A percentile compares a stretch with the other conserved stretches of the same genome.
phyloP scores from a whole-genome alignment of 257 asterid species.

The Thymus quinquecostatus region DNA sequence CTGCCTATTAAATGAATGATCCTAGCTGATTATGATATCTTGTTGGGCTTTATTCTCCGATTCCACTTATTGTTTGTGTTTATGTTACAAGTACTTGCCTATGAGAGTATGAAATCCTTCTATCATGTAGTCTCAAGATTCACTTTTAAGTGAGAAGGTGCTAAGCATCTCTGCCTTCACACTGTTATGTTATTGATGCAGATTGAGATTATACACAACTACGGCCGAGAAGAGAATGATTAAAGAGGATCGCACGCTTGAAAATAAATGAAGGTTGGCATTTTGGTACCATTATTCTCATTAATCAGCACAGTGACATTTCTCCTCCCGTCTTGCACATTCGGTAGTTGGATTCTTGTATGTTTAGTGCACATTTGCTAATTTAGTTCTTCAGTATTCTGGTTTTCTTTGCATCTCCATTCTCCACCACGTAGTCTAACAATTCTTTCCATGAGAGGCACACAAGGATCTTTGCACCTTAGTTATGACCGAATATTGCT shows the following conservation, averaged over 20 bases:
- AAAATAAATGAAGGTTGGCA: conserved; percentile 41
- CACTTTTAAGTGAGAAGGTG: neutral
- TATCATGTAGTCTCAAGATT: neutral
- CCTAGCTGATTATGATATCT: conserved; percentile 11
- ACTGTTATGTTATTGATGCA: conserved; percentile 39
- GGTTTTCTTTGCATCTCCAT: neutral
- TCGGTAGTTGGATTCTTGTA: neutral
- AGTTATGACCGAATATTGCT: neutral
- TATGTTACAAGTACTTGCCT: neutral
- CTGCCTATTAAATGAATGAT: conserved; percentile 13
- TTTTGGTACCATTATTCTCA: neutral
- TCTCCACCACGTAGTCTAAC: neutral
- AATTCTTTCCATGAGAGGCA: neutral
- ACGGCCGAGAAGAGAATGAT: conserved; percentile 73
- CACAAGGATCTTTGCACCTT: neutral
- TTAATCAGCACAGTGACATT: neutral
- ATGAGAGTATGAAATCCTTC: conserved; percentile 2
- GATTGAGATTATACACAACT: conserved; percentile 87
- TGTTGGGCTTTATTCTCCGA: conserved; percentile 8
- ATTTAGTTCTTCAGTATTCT: neutral
- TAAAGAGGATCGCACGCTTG: conserved; percentile 39
- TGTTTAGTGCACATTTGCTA: neutral
- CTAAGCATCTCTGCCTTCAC: neutral
- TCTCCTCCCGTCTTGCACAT: neutral
- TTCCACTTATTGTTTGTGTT: neutral